Conservation (phyloP, 1,284 basidiomycete species). For the Boletus albobrunnescens region DNA sequence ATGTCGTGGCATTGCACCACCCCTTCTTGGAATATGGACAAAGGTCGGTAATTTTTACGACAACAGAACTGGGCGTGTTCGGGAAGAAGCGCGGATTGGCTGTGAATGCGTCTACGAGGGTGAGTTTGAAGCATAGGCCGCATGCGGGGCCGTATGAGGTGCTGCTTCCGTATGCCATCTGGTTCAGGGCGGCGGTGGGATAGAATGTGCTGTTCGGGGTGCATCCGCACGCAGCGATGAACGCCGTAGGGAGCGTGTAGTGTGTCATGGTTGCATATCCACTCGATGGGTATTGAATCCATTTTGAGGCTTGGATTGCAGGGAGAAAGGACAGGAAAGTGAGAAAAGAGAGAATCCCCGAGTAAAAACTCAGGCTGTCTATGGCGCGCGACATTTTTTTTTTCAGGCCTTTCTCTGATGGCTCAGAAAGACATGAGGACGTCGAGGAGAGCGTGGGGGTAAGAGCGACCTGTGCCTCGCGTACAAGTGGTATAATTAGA, state of each 20-base stretch:
- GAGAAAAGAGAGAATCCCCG: conserved; percentile 22
- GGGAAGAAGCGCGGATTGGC: conserved; percentile 69
- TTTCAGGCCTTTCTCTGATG: neutral
- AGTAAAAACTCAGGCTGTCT: conserved; percentile 7
- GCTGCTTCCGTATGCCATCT: conserved; percentile 73
- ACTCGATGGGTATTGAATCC: conserved; percentile 57
- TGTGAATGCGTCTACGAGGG: conserved; percentile 63
- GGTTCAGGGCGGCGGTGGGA: conserved; percentile 71
- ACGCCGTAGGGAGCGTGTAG: conserved; percentile 55
- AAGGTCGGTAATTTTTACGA: conserved; percentile 71
- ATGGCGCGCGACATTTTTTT: conserved; percentile 13
- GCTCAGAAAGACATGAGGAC: conserved; percentile 18
- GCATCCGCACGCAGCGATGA: conserved; percentile 61
- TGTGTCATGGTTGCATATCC: conserved; percentile 63
- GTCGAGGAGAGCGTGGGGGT: neutral
- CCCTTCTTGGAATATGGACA: conserved; percentile 58
- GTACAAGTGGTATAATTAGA: conserved; percentile 4
- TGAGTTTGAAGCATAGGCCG: conserved; percentile 73
- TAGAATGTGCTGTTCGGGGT: conserved; percentile 64
- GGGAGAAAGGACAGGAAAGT: conserved; percentile 27
- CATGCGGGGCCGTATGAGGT: conserved; percentile 70
- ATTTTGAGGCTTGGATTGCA: conserved; percentile 30
- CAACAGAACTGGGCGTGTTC: conserved; percentile 53
- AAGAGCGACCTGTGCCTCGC: neutral
- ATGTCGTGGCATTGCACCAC: conserved; percentile 66